Base-by-base conservation (phyloP, 2,329 filamentous ascomycete genomes). In the Cercospora zeae-maydis region DNA sequence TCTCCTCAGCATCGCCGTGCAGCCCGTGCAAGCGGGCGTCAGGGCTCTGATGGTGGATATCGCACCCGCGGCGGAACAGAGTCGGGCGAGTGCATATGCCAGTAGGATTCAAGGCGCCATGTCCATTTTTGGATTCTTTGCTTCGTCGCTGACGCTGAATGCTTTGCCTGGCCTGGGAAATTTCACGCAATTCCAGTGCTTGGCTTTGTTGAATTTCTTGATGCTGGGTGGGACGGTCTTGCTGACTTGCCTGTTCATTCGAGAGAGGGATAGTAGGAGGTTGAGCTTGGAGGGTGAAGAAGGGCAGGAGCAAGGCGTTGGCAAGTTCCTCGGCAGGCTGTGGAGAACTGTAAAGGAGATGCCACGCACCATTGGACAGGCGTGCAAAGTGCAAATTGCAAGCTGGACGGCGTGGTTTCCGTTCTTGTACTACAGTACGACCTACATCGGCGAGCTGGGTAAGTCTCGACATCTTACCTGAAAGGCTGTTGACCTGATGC, bases 381-480 rank as follows among this genome's bases (percentile, higher is more conserved):
- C 66, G 8, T 68, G 66, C 42, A 49, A 60, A 36, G 61, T 62
- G 19, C 66, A 68, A 24, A 59, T 67, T 13, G 58, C 54, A 6
- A 59, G 51, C 27, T 68, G 66, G 66, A 59, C 63, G 58, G 66
- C 64, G 9, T 68, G 66, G 66, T 68, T 68, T 64, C 64, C 66
- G 24, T 63, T 68, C n/a, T 42, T 62, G 24, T 68, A 65, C 34
- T 68, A 68, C 31, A 68, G 59, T 42, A 68, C 66, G 7, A 68
- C 66, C 13, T 68, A 63, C n/a, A 67, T 68, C 16, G 66, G 66
- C 8, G 66, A 68, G 49, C 63, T 68, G 31, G 66, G 64, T 66
- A 42, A 66, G 59, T 51, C 6, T 10, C n/a, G 16, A n/a, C 52
- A 34, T 4, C 11, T 16, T 39, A n/a, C 24, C 13, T 47, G n/a